Evolutionary conservation across 1,284 basidiomycete genomes (phyloP), one percentile per base, ranked within the genome.

Genomic region (Ceratobasidium theobromae): DNA sequence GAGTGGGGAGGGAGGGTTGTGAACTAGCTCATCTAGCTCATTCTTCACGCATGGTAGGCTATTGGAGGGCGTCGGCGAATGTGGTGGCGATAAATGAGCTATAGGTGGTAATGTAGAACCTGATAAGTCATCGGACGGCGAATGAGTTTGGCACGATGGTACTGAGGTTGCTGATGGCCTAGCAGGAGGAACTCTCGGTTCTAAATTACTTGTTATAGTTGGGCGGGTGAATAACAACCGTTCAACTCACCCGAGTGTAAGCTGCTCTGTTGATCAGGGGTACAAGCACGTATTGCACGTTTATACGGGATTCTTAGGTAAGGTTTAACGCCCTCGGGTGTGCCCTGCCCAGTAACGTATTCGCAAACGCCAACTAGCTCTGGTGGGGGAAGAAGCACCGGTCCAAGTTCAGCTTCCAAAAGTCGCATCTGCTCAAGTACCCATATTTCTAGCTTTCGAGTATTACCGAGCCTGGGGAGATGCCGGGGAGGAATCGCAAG

Each of bases 341-440:
- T 5, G 25, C 16, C 32, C 27, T 52, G 48, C 4, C 33, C 49
- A 52, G 25, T 14, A 12, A 64, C 23, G 23, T 64, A 51, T 30
- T 64, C 58, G 35, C 33, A 46, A 21, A 64, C 30, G 12, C 58
- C 58, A 30, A 64, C 33, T 27, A 64, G 25, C 35, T 64, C 58
- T 18, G 49, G 48, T 5, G 48, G 48, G 23, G 46, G 35, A 32
- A 43, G 21, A 16, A 64, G 12, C 8, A 35, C 58, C 21, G 58
- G 32, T 6, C 58, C 49, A 40, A 64, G 38, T 27, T 64, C 58
- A n/a, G 48, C 48, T 52, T 64, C 38, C 21, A 64, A 23, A 8
- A 52, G 48, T n/a, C 48, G 32, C 49, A 64, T 64, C 35, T 52
- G 58, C n/a, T 64, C 58, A 23, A 52, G 46, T 11, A 43, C 49